Evolutionary conservation across 768 basidiomycete species (phyloP).

Genomic region (Chalciporus sphaerocephalus): DNA sequence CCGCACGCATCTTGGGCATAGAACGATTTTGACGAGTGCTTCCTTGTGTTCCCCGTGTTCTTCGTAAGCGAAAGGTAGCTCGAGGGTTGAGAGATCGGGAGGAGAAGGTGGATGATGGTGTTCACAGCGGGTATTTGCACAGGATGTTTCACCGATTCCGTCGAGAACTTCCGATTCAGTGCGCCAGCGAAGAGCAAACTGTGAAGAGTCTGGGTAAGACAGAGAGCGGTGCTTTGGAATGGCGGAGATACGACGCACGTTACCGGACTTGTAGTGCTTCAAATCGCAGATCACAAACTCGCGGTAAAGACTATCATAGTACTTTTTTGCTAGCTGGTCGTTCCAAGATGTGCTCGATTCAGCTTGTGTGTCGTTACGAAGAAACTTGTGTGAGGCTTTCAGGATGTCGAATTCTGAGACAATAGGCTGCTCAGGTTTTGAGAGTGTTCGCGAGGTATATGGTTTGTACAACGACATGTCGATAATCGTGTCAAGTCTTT

Average conservation of each 20-base stretch:
- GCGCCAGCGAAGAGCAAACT: conserved; percentile 93
- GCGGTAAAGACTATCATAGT: conserved; percentile 82
- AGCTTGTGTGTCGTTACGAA: conserved; percentile 50
- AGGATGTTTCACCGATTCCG: conserved; percentile 81
- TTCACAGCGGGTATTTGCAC: conserved; percentile 83
- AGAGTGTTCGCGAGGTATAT: conserved; percentile 8
- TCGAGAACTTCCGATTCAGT: conserved; percentile 87
- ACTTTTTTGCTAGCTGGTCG: conserved; percentile 81
- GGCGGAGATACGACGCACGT: conserved; percentile 44
- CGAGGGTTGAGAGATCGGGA: conserved; percentile 62
- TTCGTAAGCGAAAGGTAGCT: conserved; percentile 85
- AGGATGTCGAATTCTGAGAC: conserved; percentile 70
- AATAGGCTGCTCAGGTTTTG: background rate
- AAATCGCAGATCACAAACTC: conserved; percentile 91
- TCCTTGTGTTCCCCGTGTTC: conserved; percentile 73
- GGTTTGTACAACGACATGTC: conserved; percentile 14
- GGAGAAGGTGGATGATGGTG: conserved; percentile 43
- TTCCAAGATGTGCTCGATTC: conserved; percentile 51
- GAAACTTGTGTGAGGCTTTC: conserved; percentile 74
- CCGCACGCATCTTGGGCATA: conserved; percentile 73
- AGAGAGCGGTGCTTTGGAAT: background rate
- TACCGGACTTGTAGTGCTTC: conserved; percentile 93
- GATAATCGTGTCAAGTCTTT: too few species aligned
- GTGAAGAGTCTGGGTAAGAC: conserved; percentile 1
- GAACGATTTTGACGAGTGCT: conserved; percentile 86